Percentiles rank a stretch among this genome's conserved stretches.
phyloP scores from a whole-genome alignment of 345 rosid genomes.

The Camelina hispida region DNA sequence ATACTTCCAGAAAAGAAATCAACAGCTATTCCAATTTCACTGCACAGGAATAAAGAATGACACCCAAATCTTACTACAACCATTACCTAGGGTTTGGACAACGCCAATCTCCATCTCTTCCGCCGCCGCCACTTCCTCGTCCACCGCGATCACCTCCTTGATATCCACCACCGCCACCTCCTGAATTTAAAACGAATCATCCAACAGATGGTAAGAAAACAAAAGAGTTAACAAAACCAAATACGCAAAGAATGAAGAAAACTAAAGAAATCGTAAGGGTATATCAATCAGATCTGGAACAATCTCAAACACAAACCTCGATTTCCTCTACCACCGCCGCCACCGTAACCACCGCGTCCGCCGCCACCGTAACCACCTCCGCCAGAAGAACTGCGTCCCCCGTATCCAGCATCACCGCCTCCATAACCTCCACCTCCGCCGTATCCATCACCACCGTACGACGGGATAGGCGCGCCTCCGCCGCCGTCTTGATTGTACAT shows the following conservation, averaged over 20 bases:
- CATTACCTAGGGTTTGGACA: slow-evolving; percentile 86
- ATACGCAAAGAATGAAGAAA: not conserved
- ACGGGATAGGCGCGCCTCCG: slow-evolving; percentile 49
- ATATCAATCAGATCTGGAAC: slow-evolving; percentile 32
- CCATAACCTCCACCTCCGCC: slow-evolving; percentile 55
- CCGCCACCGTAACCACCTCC: slow-evolving; percentile 48
- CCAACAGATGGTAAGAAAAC: not conserved
- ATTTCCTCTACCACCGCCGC: slow-evolving; percentile 62
- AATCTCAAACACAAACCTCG: slow-evolving; percentile 46
- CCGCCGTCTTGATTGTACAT: slow-evolving; percentile 77
- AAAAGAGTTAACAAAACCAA: slow-evolving; percentile 1
- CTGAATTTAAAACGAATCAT: slow-evolving; percentile 43
- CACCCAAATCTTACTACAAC: not conserved
- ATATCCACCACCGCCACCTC: slow-evolving; percentile 55
- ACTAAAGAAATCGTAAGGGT: not conserved
- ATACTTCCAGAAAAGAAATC: not conserved
- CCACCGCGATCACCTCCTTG: slow-evolving; percentile 68
- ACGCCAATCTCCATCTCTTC: slow-evolving; percentile 96
- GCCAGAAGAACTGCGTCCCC: slow-evolving; percentile 53
- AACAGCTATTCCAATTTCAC: not conserved
- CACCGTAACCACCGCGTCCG: slow-evolving; percentile 53
- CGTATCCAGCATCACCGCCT: slow-evolving; percentile 48
- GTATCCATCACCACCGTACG: slow-evolving; percentile 51
- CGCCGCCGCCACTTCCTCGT: slow-evolving; percentile 70
- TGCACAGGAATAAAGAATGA: not conserved